Percentiles rank a stretch among this genome's conserved stretches.
phyloP scores from a whole-genome alignment of 805 yeast species.

The Saccharomycopsis sp. region DNA sequence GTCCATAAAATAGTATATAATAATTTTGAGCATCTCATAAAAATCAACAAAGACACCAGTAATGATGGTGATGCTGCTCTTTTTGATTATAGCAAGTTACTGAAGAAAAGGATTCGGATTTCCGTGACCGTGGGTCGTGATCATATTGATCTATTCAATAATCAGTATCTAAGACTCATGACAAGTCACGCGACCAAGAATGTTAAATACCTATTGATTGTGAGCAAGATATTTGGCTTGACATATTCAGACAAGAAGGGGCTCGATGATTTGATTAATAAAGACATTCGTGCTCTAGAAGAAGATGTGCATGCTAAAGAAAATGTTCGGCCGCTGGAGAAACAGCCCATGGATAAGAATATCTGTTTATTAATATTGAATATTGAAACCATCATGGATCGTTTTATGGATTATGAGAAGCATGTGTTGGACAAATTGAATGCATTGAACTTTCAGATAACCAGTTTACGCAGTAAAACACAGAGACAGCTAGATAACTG shows the following conservation, averaged over 20 bases:
- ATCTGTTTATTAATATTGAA: not conserved
- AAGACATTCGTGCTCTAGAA: not conserved
- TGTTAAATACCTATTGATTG: not conserved
- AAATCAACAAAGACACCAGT: not conserved
- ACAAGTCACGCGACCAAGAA: not conserved
- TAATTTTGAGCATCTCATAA: not conserved
- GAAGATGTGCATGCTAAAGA: too few species aligned
- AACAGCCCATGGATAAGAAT: not conserved
- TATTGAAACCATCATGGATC: not conserved
- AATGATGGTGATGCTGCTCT: not conserved
- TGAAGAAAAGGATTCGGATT: not conserved
- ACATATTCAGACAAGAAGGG: not conserved
- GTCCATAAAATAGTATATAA: not conserved
- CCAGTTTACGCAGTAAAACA: not conserved
- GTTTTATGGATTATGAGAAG: not conserved
- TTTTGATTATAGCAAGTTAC: not conserved
- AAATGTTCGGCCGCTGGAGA: too few species aligned
- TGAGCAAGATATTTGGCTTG: not conserved
- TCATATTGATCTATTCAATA: not conserved
- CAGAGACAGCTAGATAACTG: not conserved
- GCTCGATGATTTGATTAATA: not conserved
- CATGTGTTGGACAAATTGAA: not conserved
- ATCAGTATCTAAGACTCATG: not conserved
- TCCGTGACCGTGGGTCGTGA: not conserved
- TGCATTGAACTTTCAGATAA: not conserved